phyloP scores from a whole-genome alignment of 2,329 filamentous ascomycete genomes.

The Penicillium occitanis region DNA sequence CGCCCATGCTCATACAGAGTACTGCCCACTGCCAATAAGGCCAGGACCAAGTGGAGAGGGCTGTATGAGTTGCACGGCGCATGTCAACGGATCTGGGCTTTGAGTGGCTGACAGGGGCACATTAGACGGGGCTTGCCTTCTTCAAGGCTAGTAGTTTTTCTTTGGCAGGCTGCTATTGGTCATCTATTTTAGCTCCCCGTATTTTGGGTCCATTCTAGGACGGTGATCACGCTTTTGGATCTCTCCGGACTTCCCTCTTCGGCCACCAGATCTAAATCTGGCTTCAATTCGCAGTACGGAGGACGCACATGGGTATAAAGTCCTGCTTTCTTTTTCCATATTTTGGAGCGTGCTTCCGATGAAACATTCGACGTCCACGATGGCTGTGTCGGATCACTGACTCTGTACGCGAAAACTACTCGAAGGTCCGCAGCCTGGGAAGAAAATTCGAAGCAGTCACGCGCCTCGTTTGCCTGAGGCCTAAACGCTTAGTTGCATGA shows the following conservation, averaged over 20 bases:
- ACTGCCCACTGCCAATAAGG: too few species aligned
- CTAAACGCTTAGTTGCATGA: conserved; percentile 18
- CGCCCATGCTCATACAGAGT: not conserved
- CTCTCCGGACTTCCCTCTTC: conserved; percentile 15
- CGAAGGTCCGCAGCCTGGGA: not conserved
- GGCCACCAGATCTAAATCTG: conserved; percentile 8
- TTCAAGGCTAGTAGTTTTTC: not conserved
- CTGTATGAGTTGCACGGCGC: conserved; percentile 6
- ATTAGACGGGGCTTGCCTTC: not conserved
- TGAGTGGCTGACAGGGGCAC: conserved; percentile 12
- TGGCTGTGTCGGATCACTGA: not conserved
- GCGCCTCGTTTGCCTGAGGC: conserved; percentile 16
- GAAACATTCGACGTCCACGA: not conserved
- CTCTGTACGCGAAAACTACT: not conserved
- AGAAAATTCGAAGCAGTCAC: conserved; percentile 9
- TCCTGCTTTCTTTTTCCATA: not conserved
- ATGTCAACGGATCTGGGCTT: conserved; percentile 11
- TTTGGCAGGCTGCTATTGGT: not conserved
- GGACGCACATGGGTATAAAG: not conserved
- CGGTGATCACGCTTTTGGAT: conserved; percentile 4
- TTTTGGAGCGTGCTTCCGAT: not conserved
- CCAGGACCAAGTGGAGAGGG: not conserved
- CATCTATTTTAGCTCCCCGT: not conserved
- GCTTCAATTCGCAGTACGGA: not conserved
- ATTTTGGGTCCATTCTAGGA: not conserved